phyloP scores from a whole-genome alignment of 805 yeast genomes.

The Tetrapisispora iriomotensis region DNA sequence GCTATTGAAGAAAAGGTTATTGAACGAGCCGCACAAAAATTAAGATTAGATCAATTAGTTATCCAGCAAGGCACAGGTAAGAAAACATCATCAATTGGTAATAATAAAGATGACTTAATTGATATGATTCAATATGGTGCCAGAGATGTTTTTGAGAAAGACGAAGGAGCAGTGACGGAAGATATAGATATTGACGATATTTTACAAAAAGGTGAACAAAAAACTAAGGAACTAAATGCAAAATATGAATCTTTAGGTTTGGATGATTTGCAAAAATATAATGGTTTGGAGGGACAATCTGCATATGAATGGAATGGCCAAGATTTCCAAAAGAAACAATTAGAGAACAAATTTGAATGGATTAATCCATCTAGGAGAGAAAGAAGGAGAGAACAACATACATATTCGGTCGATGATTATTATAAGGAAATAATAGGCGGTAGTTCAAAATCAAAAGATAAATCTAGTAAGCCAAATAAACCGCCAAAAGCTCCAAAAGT shows the following conservation, averaged over 20 bases:
- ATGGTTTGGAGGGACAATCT: constrained; percentile 59
- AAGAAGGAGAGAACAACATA: constrained; percentile 69
- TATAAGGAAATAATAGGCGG: constrained; percentile 54
- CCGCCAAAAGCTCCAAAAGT: constrained; percentile 53
- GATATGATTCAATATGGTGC: constrained; percentile 98
- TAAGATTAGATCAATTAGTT: constrained; percentile 86
- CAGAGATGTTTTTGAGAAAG: constrained; percentile 64
- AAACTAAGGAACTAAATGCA: constrained; percentile 67
- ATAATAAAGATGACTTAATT: constrained; percentile 70
- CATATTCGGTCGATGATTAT: constrained; percentile 67
- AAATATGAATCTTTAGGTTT: constrained; percentile 80
- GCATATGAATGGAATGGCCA: constrained; percentile 98
- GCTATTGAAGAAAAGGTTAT: constrained; percentile 94
- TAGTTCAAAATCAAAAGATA: constrained; percentile 19
- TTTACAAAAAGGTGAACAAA: constrained; percentile 68
- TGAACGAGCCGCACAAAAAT: constrained; percentile 91
- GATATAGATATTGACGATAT: constrained; percentile 75
- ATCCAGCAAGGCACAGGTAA: constrained; percentile 77
- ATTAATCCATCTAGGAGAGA: constrained; percentile 51
- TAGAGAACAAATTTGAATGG: constrained; percentile 42
- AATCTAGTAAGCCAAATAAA: constrained; percentile 34
- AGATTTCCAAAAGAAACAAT: constrained; percentile 34
- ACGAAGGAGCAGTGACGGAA: constrained; percentile 23
- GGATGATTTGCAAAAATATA: constrained; percentile 87
- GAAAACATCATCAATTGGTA: constrained; percentile 31